A percentile compares a stretch with the other conserved stretches of the same genome.
These are phyloP conservation scores for Musa schizocarpa DNA, from an alignment of 176 grass and related monocot species.

Conservation along the genomic window DNA sequence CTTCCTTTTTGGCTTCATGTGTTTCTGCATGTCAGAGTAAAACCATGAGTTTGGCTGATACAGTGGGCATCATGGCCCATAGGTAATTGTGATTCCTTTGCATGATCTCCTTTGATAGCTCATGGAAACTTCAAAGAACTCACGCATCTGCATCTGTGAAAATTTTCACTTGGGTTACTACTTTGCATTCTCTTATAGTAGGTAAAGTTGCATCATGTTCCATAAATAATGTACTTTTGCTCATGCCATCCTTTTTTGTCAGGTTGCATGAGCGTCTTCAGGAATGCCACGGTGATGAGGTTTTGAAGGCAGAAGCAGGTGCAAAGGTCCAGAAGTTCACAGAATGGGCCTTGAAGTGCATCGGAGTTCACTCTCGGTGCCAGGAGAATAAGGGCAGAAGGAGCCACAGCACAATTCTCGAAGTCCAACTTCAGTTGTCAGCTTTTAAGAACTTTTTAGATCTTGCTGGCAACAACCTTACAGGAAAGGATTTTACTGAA, in stretches of 20 bases:
- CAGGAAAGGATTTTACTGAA: conserved; percentile 93
- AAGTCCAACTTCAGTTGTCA: conserved; percentile 68
- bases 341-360: conserved; percentile 93
- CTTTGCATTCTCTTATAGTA: neutral
- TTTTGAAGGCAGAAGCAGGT: conserved; percentile 81
- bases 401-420: conserved; percentile 62
- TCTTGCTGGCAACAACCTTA: conserved; percentile 79
- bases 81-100: conserved; percentile 31
- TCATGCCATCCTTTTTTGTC: conserved; percentile 13
- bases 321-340: conserved; percentile 92
- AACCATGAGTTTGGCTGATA: conserved; percentile 61
- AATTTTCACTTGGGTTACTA: neutral
- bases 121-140: neutral
- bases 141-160: neutral
- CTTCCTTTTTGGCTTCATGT: conserved; percentile 81
- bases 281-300: conserved; percentile 87
- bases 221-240: conserved; percentile 7
- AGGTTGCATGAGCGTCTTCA: conserved; percentile 84
- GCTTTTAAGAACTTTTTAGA: conserved; percentile 92
- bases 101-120: neutral
- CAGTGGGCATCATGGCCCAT: conserved; percentile 82
- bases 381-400: conserved; percentile 41
- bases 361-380: conserved; percentile 53
- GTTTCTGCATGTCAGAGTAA: conserved; percentile 81
- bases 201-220: neutral